phyloP scores from a whole-genome alignment of 345 rosid genomes.

The Balakata baccata region DNA sequence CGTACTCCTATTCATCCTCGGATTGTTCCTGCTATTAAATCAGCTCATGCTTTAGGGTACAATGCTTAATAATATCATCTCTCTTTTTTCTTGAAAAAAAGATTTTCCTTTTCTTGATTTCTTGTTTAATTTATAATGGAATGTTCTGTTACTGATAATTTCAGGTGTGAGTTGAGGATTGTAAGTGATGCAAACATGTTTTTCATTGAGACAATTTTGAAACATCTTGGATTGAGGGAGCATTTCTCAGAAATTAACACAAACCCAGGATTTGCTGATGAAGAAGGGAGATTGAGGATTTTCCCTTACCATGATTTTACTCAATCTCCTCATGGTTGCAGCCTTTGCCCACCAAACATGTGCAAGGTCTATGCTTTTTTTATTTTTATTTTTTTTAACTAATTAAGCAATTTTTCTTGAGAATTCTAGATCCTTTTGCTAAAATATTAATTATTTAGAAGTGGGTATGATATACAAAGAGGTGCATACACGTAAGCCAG shows the following conservation, averaged over 20 bases:
- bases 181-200: conserved; percentile 77
- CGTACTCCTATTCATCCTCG: conserved; percentile 61
- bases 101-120: background rate
- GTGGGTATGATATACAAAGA: no score
- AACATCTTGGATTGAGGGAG: conserved; percentile 57
- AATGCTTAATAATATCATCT: background rate
- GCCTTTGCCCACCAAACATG: conserved; percentile 85
- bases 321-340: conserved; percentile 58
- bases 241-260: conserved; percentile 75
- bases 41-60: conserved; percentile 78
- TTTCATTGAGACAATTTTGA: conserved; percentile 68
- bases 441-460: no score
- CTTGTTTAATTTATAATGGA: background rate
- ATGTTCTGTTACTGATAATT: background rate
- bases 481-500: no score
- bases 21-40: conserved; percentile 60
- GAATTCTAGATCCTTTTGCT: background rate
- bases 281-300: conserved; percentile 53
- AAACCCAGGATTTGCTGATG: conserved; percentile 62
- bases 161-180: conserved; percentile 78
- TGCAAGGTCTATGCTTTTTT: conserved; percentile 78
- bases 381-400: background rate
- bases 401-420: background rate
- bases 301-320: conserved; percentile 61
- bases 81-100: background rate